A percentile compares a stretch with the other conserved stretches of the same genome.
These are phyloP conservation scores for Colletotrichum sp. DNA, from an alignment of 2,329 filamentous ascomycete species.

Conservation along the genomic window DNA sequence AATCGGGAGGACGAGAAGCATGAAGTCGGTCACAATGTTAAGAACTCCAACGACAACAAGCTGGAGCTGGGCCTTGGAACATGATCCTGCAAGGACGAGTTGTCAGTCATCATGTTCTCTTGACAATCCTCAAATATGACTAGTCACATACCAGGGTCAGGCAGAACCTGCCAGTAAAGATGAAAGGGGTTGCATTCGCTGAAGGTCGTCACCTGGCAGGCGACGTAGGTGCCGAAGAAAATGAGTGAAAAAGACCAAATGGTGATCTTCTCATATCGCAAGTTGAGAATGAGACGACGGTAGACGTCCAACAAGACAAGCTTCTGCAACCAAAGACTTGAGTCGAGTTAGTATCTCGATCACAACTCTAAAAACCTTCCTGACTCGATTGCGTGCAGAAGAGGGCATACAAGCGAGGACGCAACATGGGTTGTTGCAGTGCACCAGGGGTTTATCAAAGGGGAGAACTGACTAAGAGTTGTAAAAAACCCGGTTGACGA, in stretches of 20 bases:
- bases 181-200: slow-evolving; percentile 48
- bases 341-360: not conserved
- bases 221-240: slow-evolving; percentile 33
- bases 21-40: slow-evolving; percentile 36
- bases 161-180: slow-evolving; percentile 62
- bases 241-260: slow-evolving; percentile 29
- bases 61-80: slow-evolving; percentile 34
- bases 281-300: slow-evolving; percentile 25
- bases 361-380: not conserved
- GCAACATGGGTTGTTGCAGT: not conserved
- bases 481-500: slow-evolving; percentile 36
- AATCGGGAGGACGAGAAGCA: slow-evolving; percentile 32
- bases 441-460: not conserved
- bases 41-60: slow-evolving; percentile 35
- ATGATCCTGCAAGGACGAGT: slow-evolving; percentile 21
- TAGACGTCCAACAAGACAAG: slow-evolving; percentile 31
- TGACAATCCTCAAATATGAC: not conserved
- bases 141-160: slow-evolving; percentile 33
- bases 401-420: not conserved
- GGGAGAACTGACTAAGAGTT: slow-evolving; percentile 35
- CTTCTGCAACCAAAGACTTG: slow-evolving; percentile 32
- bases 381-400: not conserved
- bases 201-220: slow-evolving; percentile 36
- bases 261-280: slow-evolving; percentile 26
- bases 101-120: not conserved